Evolutionary conservation across 257 asterid genomes (phyloP).

Genomic region (Penstemon newberryi): DNA sequence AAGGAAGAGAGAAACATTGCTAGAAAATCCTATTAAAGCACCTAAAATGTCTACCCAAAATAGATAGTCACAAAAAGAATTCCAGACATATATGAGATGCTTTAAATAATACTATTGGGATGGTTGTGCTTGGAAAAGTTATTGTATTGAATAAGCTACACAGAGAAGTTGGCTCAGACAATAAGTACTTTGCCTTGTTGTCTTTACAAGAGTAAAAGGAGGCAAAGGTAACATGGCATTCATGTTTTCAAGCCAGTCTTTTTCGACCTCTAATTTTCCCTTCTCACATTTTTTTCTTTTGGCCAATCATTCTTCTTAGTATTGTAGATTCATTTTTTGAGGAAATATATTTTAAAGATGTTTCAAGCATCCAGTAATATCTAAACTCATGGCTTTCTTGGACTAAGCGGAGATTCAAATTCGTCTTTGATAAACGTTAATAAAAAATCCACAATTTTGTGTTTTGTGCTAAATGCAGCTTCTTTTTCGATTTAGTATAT

Average conservation of each 20-base stretch:
- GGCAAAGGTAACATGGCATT: conserved; percentile 67
- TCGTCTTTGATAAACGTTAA: too few relatives aligned
- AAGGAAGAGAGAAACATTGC: conserved; percentile 22
- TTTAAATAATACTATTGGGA: neutral
- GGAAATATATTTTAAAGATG: too few relatives aligned
- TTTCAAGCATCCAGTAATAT: too few relatives aligned
- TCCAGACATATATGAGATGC: neutral
- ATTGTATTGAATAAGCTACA: conserved; percentile 29
- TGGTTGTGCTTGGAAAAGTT: conserved; percentile 19
- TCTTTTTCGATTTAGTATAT: too few relatives aligned
- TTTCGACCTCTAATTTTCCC: conserved; percentile 19
- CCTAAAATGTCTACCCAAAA: conserved; percentile 15
- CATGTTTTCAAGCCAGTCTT: conserved; percentile 40
- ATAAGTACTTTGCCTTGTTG: conserved; percentile 33
- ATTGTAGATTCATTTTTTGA: neutral
- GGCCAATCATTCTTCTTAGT: conserved; percentile 28
- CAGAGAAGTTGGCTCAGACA: conserved; percentile 28
- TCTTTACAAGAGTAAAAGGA: conserved; percentile 39
- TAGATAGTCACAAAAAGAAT: neutral
- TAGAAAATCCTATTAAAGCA: conserved; percentile 1
- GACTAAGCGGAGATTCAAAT: too few relatives aligned
- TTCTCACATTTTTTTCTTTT: neutral
- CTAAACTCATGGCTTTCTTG: too few relatives aligned
- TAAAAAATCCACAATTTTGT: too few relatives aligned
- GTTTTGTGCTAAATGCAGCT: too few relatives aligned